Evolutionary conservation across 306 rosid genomes (phyloP).

Genomic region (Amphicarpaea edgeworthii): DNA sequence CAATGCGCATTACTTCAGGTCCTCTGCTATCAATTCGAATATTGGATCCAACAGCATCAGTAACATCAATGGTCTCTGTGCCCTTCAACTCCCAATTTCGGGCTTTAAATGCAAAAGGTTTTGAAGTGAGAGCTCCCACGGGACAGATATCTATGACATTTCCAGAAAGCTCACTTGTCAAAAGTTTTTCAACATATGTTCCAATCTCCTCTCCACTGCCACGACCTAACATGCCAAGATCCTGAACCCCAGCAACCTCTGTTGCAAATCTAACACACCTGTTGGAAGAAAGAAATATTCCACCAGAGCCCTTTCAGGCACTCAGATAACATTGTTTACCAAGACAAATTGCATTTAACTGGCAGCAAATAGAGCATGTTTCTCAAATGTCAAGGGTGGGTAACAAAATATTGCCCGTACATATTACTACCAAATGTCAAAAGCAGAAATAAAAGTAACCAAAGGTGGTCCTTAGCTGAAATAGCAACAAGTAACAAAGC

Average conservation of each 20-base stretch:
- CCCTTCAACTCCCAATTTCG: slow-evolving; percentile 98
- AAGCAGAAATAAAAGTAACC: slow-evolving; percentile 27
- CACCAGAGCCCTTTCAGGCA: slow-evolving; percentile 45
- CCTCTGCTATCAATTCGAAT: slow-evolving; percentile 98
- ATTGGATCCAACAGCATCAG: slow-evolving; percentile 98
- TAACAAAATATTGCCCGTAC: background rate
- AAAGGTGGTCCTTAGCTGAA: slow-evolving; percentile 18
- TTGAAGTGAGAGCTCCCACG: slow-evolving; percentile 96
- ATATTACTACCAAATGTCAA: slow-evolving; percentile 26
- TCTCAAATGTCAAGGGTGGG: slow-evolving; percentile 17
- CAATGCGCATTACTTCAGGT: slow-evolving; percentile 93
- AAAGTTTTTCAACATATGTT: slow-evolving; percentile 92
- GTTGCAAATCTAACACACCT: slow-evolving; percentile 99
- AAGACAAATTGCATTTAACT: slow-evolving; percentile 20
- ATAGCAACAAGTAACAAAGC: slow-evolving; percentile 13
- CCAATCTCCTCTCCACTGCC: slow-evolving; percentile 99
- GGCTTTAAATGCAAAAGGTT: slow-evolving; percentile 99
- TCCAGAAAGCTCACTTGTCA: slow-evolving; percentile 99
- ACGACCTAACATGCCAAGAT: slow-evolving; percentile 99
- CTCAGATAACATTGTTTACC: slow-evolving; percentile 37
- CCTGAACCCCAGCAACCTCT: slow-evolving; percentile 98
- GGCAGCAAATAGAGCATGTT: slow-evolving; percentile 29
- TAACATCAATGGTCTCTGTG: slow-evolving; percentile 93
- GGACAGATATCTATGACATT: slow-evolving; percentile 99
- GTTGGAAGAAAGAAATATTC: slow-evolving; percentile 42